Evolutionary conservation across 78 protist species (phyloP).

Genomic region (Emiliania huxleyi): DNA sequence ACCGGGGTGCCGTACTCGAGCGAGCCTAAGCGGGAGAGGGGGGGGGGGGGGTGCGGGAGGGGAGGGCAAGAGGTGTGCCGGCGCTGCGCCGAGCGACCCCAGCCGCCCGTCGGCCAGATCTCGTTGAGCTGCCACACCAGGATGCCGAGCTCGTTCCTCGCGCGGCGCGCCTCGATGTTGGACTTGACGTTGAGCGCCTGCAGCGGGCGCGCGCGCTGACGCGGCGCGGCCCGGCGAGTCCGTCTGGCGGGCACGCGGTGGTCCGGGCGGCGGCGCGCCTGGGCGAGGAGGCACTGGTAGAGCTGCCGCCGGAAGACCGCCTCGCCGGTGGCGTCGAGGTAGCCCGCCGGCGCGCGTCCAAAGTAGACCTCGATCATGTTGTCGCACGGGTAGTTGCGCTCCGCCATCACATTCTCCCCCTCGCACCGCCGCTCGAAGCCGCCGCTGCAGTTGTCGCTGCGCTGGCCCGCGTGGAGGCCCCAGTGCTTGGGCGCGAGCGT

Average conservation of each 20-base stretch:
- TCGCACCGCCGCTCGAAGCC: not conserved
- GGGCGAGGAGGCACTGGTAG: conserved; percentile 50
- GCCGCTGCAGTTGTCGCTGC: not conserved
- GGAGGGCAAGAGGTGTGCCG: too few relatives aligned
- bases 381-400: conserved; percentile 59
- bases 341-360: not conserved
- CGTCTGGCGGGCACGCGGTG: too few relatives aligned
- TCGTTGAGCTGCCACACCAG: conserved; percentile 59
- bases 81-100: too few relatives aligned
- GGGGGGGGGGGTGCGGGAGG: too few relatives aligned
- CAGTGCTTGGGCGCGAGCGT: conserved; percentile 20
- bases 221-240: too few relatives aligned
- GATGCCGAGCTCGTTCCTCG: conserved; percentile 39
- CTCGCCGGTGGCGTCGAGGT: conserved; percentile 28
- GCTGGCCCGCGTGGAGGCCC: conserved; percentile 17
- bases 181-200: conserved; percentile 45
- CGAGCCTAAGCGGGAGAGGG: too few relatives aligned
- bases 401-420: not conserved
- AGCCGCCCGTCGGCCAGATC: conserved; percentile 72
- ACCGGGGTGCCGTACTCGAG: conserved; percentile 49
- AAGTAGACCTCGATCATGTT: conserved; percentile 8
- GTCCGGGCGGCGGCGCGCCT: too few relatives aligned
- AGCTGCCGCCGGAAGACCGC: conserved; percentile 34
- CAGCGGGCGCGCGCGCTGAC: not conserved
- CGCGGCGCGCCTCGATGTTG: conserved; percentile 30